A percentile compares a stretch with the other conserved stretches of the same genome.
These are phyloP conservation scores for Tetramitus jugosus DNA, from an alignment of 208 protist genomes.

Conservation along the genomic window DNA sequence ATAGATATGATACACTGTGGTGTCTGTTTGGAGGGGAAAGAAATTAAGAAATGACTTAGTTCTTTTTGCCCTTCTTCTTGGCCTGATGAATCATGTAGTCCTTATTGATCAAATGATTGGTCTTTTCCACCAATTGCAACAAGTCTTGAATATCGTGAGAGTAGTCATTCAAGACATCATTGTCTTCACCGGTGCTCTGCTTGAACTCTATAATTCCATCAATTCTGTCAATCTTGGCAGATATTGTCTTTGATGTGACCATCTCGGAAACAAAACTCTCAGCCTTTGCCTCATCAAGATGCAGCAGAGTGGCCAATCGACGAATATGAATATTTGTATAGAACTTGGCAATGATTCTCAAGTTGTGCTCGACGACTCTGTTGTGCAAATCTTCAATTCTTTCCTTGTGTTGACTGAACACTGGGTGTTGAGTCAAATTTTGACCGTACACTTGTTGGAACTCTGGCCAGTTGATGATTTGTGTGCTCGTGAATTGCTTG, in stretches of 20 bases:
- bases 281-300: slow-evolving; percentile 66
- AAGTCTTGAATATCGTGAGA: neutral
- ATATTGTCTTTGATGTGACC: slow-evolving; percentile 73
- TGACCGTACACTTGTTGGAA: slow-evolving; percentile 46
- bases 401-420: slow-evolving; percentile 52
- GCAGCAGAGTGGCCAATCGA: slow-evolving; percentile 75
- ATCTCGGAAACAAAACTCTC: slow-evolving; percentile 79
- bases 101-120: slow-evolving; percentile 4
- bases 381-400: slow-evolving; percentile 63
- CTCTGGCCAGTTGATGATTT: slow-evolving; percentile 56
- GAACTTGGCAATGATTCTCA: slow-evolving; percentile 82
- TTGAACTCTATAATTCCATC: slow-evolving; percentile 77
- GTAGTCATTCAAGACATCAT: slow-evolving; percentile 73
- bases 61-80: neutral
- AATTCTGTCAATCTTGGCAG: slow-evolving; percentile 83
- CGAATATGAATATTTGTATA: slow-evolving; percentile 79
- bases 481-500: slow-evolving; percentile 38
- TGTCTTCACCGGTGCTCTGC: slow-evolving; percentile 60
- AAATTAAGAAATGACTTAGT: too few species aligned
- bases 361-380: slow-evolving; percentile 88
- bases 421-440: slow-evolving; percentile 58
- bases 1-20: too few species aligned
- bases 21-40: too few species aligned
- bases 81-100: neutral
- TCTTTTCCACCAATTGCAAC: slow-evolving; percentile 10